Base-by-base conservation (phyloP, 2,329 filamentous ascomycete genomes). In the Pyricularia pennisetigena region DNA sequence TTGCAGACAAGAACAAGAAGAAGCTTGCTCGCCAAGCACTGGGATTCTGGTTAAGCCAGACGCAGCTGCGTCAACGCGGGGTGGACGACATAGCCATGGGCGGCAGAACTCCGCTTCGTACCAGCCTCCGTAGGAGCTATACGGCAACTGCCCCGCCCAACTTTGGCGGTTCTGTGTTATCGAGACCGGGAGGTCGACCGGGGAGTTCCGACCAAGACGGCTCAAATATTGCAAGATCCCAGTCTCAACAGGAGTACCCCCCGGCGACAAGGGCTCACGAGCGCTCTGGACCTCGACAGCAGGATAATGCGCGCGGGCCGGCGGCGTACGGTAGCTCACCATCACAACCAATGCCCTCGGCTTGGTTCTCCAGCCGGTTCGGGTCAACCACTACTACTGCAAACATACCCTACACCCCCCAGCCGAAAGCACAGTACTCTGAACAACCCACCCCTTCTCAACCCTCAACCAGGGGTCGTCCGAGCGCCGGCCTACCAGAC, bases 1-100 rank as follows among this genome's bases (percentile, higher is more conserved):
- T 74, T 64, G 70, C 65, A 23, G 70, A 70, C 28, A 73, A 74
- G 69, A 71, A 72, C 64, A 68, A 70, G 12, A 70, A 69, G 12
- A 70, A 70, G 12, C 69, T 69, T 29, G 62, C 66, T 24, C 65
- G 71, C 4, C 72, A 69, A 7, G 70, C 70, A 14, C 29, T 74
- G 23, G 68, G 49, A 6, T 54, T 54, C 6, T 73, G 72, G 72
- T 68, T 54, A 24, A 62, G 67, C 49, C 54, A 64, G 9, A 35
- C 54, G 10, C 65, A 54, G 10, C 24, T 4, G 54, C 68, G n/a
- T 66, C 30, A 64, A 16, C 54, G 62, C n/a, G 59, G 49, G 8
- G 63, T 35, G 20, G 67, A 24, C 28, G 61, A 69, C 59, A 49
- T 62, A 26, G 57, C 29, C 41, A n/a, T 23, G 3, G 57, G 66